Base-by-base conservation (phyloP, 1,139 yeast genomes). In the Sugiyamaella xylanicola region DNA sequence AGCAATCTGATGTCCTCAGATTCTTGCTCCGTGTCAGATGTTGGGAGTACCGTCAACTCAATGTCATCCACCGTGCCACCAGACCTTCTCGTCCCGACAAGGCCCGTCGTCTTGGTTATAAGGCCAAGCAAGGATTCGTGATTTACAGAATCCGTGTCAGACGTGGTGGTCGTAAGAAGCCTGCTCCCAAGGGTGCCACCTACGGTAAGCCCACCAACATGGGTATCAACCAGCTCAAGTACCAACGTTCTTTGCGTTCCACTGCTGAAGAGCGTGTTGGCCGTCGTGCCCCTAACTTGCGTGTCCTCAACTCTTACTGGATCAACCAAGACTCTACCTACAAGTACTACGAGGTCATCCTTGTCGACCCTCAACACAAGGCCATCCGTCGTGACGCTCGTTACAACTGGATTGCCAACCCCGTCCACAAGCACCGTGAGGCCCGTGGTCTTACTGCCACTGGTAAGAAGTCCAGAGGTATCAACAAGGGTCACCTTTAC, bases 181-280 rank as follows among this genome's bases (percentile, higher is more conserved):
- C 97, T 74, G 98, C 87, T 74, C 92, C 95, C 83, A 93, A 93
- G 93, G 99, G 99, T 88, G 98, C 97, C 74, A 93, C 98, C 77
- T 92, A 92, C 87, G 99, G 99, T 89, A 93, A 93, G 88, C 99
- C 99, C 86, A 93, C 99, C 84, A 93, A 93, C 96, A 96, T 90
- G 84, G 99, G 99, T 89, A 95, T 93, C 72, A 86, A 86, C 85
- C 97, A 93, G 81, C 89, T 93, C 84, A 93, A 93, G 85, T 92
- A 91, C 96, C 99, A 93, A 85, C 90, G 95, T 82, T 87, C 97
- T 66, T 84, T 90, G 79, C 90, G 96, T 81, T 83, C 96, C 71
- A 92, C 97, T 72, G 99, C 99, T 73, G 99, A 93, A 83, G 99
- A 93, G 84, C 91, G 98, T 85, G 96, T 92, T 74, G 99, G 97